Evolutionary conservation across 345 rosid species (phyloP), one percentile per base, ranked within the genome.

Genomic region (Pelargonium nanum): DNA sequence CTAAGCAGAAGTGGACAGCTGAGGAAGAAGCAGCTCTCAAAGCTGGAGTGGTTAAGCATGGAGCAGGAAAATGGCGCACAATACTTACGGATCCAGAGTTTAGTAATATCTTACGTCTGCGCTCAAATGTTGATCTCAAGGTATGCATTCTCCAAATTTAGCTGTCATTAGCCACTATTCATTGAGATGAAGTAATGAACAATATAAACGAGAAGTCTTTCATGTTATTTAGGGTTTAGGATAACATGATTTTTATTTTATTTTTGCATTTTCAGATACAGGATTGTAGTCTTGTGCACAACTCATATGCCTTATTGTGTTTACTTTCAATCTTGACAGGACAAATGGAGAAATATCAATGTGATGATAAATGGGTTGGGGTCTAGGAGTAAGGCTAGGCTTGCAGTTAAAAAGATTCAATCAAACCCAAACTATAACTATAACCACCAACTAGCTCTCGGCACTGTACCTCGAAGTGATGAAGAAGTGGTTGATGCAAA

Each of bases 261-360:
- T 50, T 54, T 22, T 21, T 21, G 26, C 25, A 1, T 2, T 53
- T 22, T 55, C 17, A 17, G 12, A n/a, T 6, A 32, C 25, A 23
- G 51, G 26, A 6, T 8, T 21, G 53, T 51, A 12, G 34, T 21
- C 21, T 0, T 22, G 6, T 24, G 6, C 19, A 10, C 12, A 55
- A 64, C 65, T 55, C 60, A 62, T 70, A 53, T 40, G 50, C 50
- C 30, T 68, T 57, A 10, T 60, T 72, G 64, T 32, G 45, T 34
- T 34, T 9, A 34, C 45, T 34, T 58, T 65, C 56, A 55, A n/a
- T 56, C 44, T 32, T 66, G 66, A 70, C 45, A 90, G 99, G 96
- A 94, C 72, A 94, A 94, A 71, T 94, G 99, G 99, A 85, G 99
- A 76, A 90, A 94, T 71, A 86, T 94, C 95, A 86, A 95, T 73